Evolutionary conservation across 2,329 filamentous ascomycete species (phyloP), one percentile per base, ranked within the genome.

Genomic region (Neurospora sp.): DNA sequence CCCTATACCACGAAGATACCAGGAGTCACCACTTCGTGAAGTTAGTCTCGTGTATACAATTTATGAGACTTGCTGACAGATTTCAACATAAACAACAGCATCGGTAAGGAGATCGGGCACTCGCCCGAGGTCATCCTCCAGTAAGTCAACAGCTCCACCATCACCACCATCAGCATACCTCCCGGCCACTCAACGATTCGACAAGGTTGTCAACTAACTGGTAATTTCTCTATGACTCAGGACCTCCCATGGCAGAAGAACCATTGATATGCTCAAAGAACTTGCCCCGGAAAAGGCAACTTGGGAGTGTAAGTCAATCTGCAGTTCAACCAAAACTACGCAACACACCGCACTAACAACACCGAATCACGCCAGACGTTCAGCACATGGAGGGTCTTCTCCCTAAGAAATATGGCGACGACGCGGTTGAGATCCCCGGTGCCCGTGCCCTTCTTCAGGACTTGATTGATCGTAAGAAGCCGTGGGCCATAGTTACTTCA

Each of bases 191-290:
- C 52, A 17, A 33, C 8, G 12, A 62, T 41, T 28, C 33, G 33
- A 38, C 17, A 15, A 37, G 28, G 8, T 67, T 36, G 38, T 40
- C 70, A 19, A 69, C 69, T 36, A 8, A 38, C 6, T 4, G 2
- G 3, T 17, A 17, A 3, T 12, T 11, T 2, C 23, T 11, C 19
- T 52, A 8, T 11, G n/a, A n/a, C 23, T 19, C 37, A 75, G 74
- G 76, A 97, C 93, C 10, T 97, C 93, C 5, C 96, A 99, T 80
- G 96, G 96, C 72, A 88, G 95, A 71, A 85, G 96, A 70, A 93
- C 89, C 74, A 97, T 98, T 76, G 96, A 99, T 76, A 89, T 91
- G 2, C 85, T 99, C 70, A 87, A 87, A 78, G 83, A 94, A 37
- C 87, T 97, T 70, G 90, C 92, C 72, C 91, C 93, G 17, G 89